A percentile compares a stretch with the other conserved stretches of the same genome.
Conservation (phyloP, 257 asterid species). For the Cinchona pubescens region DNA sequence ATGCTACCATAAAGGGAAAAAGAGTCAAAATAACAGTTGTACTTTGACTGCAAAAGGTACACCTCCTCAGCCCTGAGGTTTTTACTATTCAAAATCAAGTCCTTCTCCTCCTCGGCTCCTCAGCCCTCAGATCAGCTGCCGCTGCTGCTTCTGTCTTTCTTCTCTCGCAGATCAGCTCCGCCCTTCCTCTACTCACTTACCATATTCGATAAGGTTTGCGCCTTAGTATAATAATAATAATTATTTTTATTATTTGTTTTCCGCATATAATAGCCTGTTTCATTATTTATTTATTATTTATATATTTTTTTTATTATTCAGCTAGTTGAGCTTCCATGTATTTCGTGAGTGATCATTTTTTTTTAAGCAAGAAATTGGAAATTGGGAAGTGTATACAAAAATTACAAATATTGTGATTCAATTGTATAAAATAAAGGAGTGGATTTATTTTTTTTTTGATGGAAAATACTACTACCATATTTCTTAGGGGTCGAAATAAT, state of each 20-base stretch:
- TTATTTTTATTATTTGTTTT: neutral
- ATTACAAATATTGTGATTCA: too few species aligned
- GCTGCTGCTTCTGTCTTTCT: constrained; percentile 9
- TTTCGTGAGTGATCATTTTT: neutral
- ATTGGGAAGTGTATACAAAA: neutral
- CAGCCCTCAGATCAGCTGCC: constrained; percentile 24
- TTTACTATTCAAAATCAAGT: too few species aligned
- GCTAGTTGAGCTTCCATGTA: neutral
- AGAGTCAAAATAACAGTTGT: too few species aligned
- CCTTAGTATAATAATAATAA: too few species aligned
- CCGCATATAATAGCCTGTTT: neutral
- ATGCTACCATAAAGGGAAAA: too few species aligned
- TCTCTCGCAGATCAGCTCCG: constrained; percentile 28
- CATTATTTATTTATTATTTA: neutral
- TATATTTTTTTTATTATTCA: neutral
- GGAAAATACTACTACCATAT: too few species aligned
- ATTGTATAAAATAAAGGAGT: too few species aligned
- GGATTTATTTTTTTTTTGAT: too few species aligned
- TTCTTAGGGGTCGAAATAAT: too few species aligned
- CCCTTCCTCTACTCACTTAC: constrained; percentile 11
- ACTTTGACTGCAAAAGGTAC: too few species aligned
- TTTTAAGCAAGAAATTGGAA: neutral
- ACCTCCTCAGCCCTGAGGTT: too few species aligned
- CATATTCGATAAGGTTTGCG: neutral
- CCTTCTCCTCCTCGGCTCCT: neutral